phyloP scores from a whole-genome alignment of 1,139 yeast genomes.

The Eremothecium coryli region DNA sequence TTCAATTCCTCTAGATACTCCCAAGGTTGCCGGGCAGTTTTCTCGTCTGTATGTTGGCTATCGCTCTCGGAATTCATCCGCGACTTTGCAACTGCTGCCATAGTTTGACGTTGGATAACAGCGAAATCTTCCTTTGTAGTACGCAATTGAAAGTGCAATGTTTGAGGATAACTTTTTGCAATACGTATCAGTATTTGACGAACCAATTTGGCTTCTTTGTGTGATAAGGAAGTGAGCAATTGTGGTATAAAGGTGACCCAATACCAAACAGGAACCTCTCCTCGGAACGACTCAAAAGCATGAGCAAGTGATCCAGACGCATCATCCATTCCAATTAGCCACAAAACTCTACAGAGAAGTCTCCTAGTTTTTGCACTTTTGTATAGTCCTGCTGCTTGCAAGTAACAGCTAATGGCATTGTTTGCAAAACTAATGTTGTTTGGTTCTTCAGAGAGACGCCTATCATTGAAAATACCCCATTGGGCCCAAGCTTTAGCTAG shows the following conservation, averaged over 20 bases:
- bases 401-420: conserved; percentile 89
- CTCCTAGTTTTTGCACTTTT: conserved; percentile 88
- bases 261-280: conserved; percentile 98
- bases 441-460: conserved; percentile 76
- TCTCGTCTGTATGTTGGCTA: conserved; percentile 11
- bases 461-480: conserved; percentile 95
- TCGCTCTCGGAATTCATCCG: conserved; percentile 11
- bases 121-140: conserved; percentile 93
- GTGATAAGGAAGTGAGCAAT: conserved; percentile 77
- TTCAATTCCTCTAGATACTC: conserved; percentile 91
- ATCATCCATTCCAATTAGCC: conserved; percentile 92
- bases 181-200: conserved; percentile 81
- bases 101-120: conserved; percentile 72
- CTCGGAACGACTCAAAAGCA: conserved; percentile 86
- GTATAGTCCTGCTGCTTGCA: conserved; percentile 95
- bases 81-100: conserved; percentile 39
- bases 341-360: conserved; percentile 76
- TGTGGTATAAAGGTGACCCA: conserved; percentile 98
- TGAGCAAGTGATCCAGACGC: conserved; percentile 68
- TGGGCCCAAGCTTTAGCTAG: conserved; percentile 99
- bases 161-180: conserved; percentile 96
- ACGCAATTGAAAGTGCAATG: conserved; percentile 88
- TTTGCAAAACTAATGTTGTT: conserved; percentile 79
- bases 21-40: conserved; percentile 63
- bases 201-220: conserved; percentile 81